phyloP scores from a whole-genome alignment of 345 rosid genomes.

The Fremontodendron californicum region DNA sequence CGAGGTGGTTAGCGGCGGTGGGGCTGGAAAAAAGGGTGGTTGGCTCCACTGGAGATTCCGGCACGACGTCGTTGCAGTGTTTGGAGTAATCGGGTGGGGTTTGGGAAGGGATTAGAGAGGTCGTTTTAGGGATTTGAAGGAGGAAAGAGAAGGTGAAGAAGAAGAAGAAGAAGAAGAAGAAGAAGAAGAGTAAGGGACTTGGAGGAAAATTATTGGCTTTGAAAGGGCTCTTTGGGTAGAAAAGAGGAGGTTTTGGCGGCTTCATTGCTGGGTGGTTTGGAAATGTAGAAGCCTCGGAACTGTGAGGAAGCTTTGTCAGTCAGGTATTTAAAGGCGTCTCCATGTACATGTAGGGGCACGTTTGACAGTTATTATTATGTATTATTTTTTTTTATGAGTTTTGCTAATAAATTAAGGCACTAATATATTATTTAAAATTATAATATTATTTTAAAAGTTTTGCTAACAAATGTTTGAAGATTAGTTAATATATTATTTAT shows the following conservation, averaged over 20 bases:
- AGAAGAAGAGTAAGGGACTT: not conserved
- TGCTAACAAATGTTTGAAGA: too few relatives aligned
- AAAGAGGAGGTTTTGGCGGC: not conserved
- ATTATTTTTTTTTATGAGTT: too few relatives aligned
- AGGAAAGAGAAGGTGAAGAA: constrained; percentile 17
- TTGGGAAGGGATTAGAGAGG: constrained; percentile 17
- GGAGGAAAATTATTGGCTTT: constrained; percentile 9
- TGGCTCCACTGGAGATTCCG: constrained; percentile 30
- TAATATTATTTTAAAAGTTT: too few relatives aligned
- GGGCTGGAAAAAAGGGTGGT: constrained; percentile 12
- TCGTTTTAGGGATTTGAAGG: constrained; percentile 21
- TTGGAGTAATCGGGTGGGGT: constrained; percentile 33
- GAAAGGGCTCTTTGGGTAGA: constrained; percentile 12
- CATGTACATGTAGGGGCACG: not conserved
- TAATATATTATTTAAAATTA: too few relatives aligned
- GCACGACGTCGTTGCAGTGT: constrained; percentile 52
- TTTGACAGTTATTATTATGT: not conserved
- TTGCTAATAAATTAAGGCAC: too few relatives aligned
- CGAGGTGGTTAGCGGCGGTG: constrained; percentile 22
- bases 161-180: too few relatives aligned
- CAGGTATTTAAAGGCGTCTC: not conserved
- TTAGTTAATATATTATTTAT: too few relatives aligned
- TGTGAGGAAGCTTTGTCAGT: not conserved
- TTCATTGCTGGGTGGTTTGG: constrained; percentile 29
- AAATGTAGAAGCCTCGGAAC: not conserved